Evolutionary conservation across 2,329 filamentous ascomycete genomes (phyloP), one percentile per base, ranked within the genome.

Genomic region (Colletotrichum limetticola): DNA sequence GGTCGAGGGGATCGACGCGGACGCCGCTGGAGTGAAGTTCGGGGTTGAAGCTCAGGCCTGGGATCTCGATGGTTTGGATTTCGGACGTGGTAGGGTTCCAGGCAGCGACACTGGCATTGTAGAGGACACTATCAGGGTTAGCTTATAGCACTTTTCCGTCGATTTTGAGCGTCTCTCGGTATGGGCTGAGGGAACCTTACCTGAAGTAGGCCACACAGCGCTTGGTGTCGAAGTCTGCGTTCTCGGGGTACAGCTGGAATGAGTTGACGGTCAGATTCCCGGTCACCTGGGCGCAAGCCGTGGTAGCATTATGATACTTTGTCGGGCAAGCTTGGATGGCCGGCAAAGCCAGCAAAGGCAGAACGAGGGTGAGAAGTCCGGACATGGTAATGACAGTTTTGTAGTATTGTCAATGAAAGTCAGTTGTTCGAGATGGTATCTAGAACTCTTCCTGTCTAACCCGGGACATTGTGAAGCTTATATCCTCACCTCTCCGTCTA

Each of bases 11-110:
- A 42, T 84, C 82, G 64, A 81, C 77, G n/a, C 79, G 79, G 3
- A 83, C 78, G 28, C 82, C 83, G 57, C 82, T 82, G 9, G 81
- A 78, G 74, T 83, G 81, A 22, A 78, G 76, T 2, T 75, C 68
- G 22, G 68, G 72, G 22, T 78, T 78, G 59, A 77, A 76, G 8
- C 80, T 82, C 24, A 84, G 76, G 2, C 77, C 78, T 0, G 78
- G 76, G 42, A 82, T 75, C 3, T 76, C 74, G 5, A 81, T 75
- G 14, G 76, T 75, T 3, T 78, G 60, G 2, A 79, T 73, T 1
- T 80, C 74, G 11, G 77, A 66, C 26, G 77, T 77, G 9, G 74
- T 74, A 70, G 81, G 81, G 61, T 82, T 78, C 72, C 80, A 83
- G 46, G 79, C 76, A 9, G 78, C 78, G 2, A 83, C 79, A 3